Evolutionary conservation across 148 eudicot genomes (phyloP).

Genomic region (Rhododendron mucronatum): DNA sequence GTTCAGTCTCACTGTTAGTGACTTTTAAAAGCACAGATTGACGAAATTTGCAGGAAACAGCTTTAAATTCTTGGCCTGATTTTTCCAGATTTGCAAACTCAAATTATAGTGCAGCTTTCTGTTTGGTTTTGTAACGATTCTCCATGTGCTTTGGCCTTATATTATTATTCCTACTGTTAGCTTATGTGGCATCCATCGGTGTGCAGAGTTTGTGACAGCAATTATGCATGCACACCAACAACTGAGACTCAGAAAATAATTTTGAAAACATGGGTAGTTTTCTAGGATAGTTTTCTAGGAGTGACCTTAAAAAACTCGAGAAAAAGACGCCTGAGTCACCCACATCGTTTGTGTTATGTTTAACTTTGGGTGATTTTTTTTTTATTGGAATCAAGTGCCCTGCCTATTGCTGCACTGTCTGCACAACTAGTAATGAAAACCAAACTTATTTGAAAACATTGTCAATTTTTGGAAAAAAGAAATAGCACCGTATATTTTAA

Average conservation of each 20-base stretch:
- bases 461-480: neutral
- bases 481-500: neutral
- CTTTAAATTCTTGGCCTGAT: neutral
- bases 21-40: neutral
- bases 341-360: neutral
- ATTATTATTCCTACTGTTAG: neutral
- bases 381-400: neutral
- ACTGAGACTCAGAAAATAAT: neutral
- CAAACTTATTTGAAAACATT: neutral
- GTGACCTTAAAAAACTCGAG: neutral
- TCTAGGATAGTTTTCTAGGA: neutral
- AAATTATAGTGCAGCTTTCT: neutral
- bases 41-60: neutral
- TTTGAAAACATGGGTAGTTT: neutral
- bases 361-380: neutral
- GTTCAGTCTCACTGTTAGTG: neutral
- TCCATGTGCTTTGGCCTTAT: too few species aligned
- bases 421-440: neutral
- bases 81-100: neutral
- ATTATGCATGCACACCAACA: neutral
- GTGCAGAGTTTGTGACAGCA: neutral
- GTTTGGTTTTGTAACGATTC: neutral
- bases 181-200: neutral
- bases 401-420: neutral
- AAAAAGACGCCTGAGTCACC: neutral